Conservation (phyloP, 345 rosid species). For the Populus tremula region DNA sequence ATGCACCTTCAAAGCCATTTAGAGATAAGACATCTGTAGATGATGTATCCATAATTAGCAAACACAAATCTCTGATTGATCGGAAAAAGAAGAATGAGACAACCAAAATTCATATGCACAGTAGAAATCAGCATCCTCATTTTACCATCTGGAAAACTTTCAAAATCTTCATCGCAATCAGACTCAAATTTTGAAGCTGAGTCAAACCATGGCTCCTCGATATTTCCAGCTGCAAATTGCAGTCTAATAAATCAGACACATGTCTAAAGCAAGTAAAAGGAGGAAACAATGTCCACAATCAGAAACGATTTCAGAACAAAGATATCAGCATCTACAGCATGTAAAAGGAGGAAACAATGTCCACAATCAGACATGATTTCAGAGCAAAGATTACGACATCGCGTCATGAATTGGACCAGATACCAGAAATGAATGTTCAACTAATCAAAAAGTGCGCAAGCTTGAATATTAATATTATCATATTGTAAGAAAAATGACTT, state of each 20-base stretch:
- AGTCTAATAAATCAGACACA: conserved; percentile 9
- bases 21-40: conserved; percentile 27
- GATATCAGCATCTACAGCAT: background rate
- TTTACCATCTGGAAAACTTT: conserved; percentile 32
- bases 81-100: background rate
- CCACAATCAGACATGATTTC: background rate
- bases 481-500: background rate
- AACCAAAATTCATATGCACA: conserved; percentile 1
- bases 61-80: background rate
- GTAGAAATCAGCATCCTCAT: conserved; percentile 1
- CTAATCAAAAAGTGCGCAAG: background rate
- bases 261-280: background rate
- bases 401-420: background rate
- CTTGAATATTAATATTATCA: background rate
- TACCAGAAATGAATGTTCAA: background rate
- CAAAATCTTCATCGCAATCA: conserved; percentile 31
- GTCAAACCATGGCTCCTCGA: conserved; percentile 37
- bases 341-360: background rate
- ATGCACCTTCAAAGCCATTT: conserved; percentile 19
- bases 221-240: conserved; percentile 18
- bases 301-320: background rate
- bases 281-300: background rate
- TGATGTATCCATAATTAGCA: conserved; percentile 5
- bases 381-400: background rate
- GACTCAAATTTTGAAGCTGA: conserved; percentile 26